A percentile compares a stretch with the other conserved stretches of the same genome.
Evolutionary conservation across 148 eudicot genomes (phyloP).

Genomic region (Diospyros lotus): DNA sequence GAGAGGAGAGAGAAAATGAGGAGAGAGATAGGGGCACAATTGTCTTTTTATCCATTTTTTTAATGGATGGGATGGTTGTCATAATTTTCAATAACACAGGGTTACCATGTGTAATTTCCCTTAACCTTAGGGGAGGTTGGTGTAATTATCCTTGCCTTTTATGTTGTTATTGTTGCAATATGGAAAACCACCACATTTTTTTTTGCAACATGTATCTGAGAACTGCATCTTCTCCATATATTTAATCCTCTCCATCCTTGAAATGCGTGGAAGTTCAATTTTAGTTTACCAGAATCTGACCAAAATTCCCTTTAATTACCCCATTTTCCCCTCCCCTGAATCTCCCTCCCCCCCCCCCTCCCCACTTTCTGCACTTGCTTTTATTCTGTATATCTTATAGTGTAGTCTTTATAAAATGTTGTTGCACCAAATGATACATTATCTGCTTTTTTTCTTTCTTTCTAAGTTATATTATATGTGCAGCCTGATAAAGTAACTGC

Average conservation of each 20-base stretch:
- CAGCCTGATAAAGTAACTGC: constrained; percentile 74
- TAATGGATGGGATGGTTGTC: too few species aligned
- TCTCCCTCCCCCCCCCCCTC: background rate
- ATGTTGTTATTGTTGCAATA: too few species aligned
- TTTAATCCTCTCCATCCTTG: background rate
- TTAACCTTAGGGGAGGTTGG: too few species aligned
- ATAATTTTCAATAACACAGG: too few species aligned
- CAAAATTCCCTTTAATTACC: background rate
- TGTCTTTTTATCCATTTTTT: too few species aligned
- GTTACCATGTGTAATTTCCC: too few species aligned
- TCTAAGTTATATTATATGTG: constrained; percentile 12
- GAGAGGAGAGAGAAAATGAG: too few species aligned
- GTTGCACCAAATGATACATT: background rate
- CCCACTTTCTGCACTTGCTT: background rate
- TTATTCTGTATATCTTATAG: background rate
- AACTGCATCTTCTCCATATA: background rate
- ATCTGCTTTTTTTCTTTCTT: background rate
- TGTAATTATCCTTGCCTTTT: too few species aligned
- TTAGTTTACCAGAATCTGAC: background rate
- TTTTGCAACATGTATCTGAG: too few species aligned
- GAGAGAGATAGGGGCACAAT: too few species aligned
- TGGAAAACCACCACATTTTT: too few species aligned
- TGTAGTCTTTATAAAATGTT: background rate
- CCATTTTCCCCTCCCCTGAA: background rate
- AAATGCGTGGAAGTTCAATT: background rate